Conservation (phyloP, 805 yeast species). For the Lipomyces kockii region DNA sequence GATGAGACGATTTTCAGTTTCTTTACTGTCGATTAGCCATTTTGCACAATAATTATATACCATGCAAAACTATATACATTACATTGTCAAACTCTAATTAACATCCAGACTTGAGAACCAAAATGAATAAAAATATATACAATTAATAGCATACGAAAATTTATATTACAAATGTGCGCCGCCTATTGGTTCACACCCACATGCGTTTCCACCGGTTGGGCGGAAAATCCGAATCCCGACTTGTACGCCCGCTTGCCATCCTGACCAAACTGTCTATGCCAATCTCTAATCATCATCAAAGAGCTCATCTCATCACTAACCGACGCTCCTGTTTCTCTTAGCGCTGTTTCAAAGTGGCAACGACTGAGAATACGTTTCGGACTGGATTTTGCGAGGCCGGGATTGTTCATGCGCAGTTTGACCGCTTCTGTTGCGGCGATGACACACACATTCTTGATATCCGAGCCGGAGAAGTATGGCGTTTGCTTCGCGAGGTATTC, state of each 20-base stretch:
- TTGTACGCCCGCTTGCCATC: constrained; percentile 7
- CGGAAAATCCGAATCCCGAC: not conserved
- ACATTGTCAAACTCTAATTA: not conserved
- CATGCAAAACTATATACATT: not conserved
- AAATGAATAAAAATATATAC: not conserved
- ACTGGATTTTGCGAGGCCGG: not conserved
- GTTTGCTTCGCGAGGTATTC: constrained; percentile 61
- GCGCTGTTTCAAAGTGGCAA: constrained; percentile 32
- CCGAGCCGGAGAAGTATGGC: constrained; percentile 76
- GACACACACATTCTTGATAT: constrained; percentile 75
- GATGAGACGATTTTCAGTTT: no score
- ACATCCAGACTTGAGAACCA: not conserved
- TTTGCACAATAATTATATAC: not conserved
- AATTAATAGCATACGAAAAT: no score
- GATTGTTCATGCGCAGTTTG: constrained; percentile 52
- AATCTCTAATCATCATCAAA: constrained; percentile 29
- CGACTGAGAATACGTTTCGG: constrained; percentile 38
- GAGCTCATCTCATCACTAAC: constrained; percentile 34
- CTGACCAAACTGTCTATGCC: constrained; percentile 34
- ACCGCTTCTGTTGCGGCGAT: constrained; percentile 83
- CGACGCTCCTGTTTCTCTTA: constrained; percentile 28
- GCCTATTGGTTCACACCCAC: not conserved
- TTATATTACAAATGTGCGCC: not conserved
- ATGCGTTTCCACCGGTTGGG: not conserved
- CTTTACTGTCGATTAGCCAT: not conserved